A percentile compares a stretch with the other conserved stretches of the same genome.
phyloP scores from a whole-genome alignment of 495 filamentous ascomycete genomes.

The Hypoxylon cercidicola region DNA sequence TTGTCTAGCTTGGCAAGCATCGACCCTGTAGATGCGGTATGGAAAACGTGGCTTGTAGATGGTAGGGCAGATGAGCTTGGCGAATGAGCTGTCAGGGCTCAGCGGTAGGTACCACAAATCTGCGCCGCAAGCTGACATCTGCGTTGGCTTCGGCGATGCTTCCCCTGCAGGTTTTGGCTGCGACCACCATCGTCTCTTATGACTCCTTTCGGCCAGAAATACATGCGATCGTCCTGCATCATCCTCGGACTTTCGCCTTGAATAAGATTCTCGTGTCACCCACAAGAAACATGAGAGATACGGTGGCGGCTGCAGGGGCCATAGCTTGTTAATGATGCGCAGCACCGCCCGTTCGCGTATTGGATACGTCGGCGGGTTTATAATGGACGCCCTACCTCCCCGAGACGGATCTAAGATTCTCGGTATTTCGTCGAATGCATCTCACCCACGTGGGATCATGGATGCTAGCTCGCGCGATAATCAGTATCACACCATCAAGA shows the following conservation, averaged over 20 bases:
- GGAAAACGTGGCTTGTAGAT: too few relatives aligned
- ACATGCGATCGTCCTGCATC: neutral
- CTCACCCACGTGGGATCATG: neutral
- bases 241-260: constrained; percentile 1
- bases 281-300: constrained; percentile 17
- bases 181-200: neutral
- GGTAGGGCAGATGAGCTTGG: too few relatives aligned
- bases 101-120: neutral
- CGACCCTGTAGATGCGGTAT: too few relatives aligned
- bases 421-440: neutral
- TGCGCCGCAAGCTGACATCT: constrained; percentile 1
- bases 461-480: neutral
- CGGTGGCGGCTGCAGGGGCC: constrained; percentile 14
- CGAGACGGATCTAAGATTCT: neutral
- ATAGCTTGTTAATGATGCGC: neutral
- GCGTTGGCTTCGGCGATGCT: neutral
- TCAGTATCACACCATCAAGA: constrained; percentile 15
- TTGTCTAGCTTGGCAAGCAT: too few relatives aligned
- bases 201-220: neutral
- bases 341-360: neutral
- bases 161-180: neutral
- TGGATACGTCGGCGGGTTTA: neutral
- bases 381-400: neutral
- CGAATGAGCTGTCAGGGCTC: neutral
- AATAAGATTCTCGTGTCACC: constrained; percentile 9